These are phyloP conservation scores for Linnemannia elongata DNA, from an alignment of 192 early-diverging fungal genomes.

Conservation along the genomic window DNA sequence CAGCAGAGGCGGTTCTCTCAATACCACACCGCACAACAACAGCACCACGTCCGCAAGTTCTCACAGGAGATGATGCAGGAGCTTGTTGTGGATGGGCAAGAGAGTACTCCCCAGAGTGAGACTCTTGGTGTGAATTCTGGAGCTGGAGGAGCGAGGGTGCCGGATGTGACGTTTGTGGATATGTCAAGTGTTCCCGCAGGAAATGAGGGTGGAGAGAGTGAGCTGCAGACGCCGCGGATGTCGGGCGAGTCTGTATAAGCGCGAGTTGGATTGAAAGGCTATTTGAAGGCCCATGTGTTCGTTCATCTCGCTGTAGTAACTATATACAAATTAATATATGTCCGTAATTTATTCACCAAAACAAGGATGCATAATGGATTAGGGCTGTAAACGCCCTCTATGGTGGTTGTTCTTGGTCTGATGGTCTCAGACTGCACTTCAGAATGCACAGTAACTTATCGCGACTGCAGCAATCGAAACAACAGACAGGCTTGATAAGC, in stretches of 20 bases:
- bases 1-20: slow-evolving; percentile 18
- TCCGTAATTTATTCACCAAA: too few relatives aligned
- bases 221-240: slow-evolving; percentile 7
- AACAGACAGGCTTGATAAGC: slow-evolving; percentile 11
- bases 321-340: too few relatives aligned
- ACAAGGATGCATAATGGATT: too few relatives aligned
- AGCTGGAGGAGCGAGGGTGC: neutral
- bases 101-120: neutral
- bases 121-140: neutral
- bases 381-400: too few relatives aligned
- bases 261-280: too few relatives aligned
- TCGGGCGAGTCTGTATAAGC: slow-evolving; percentile 5
- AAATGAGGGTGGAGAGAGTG: neutral
- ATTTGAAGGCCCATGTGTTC: too few relatives aligned
- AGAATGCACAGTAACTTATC: slow-evolving; percentile 6
- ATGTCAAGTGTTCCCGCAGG: neutral
- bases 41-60: slow-evolving; percentile 27
- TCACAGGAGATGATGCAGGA: slow-evolving; percentile 22
- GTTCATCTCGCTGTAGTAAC: too few relatives aligned
- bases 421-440: slow-evolving; percentile 25
- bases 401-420: slow-evolving; percentile 21
- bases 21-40: slow-evolving; percentile 32
- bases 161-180: slow-evolving; percentile 24
- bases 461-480: slow-evolving; percentile 19
- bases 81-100: neutral